Conservation (phyloP, 805 yeast species). For the Ogataea trehalophila region DNA sequence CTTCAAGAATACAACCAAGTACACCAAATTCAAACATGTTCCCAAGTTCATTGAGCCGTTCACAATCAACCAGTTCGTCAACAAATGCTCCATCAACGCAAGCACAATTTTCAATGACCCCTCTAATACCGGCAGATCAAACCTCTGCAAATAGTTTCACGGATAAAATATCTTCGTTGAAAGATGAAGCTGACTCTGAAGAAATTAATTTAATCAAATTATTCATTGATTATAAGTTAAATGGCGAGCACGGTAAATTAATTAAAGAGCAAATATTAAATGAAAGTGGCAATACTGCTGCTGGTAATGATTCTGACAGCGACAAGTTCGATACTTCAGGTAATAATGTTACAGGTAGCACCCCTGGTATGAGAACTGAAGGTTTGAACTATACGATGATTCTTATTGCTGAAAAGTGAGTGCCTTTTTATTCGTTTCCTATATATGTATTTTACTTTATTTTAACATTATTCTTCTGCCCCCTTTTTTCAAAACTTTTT, state of each 20-base stretch:
- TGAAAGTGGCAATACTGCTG: no score
- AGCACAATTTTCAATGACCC: not conserved
- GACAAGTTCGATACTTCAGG: not conserved
- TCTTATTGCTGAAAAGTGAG: constrained; percentile 21
- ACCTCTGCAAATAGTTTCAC: not conserved
- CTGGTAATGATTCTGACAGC: no score
- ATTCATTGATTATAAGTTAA: constrained; percentile 30
- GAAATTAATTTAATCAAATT: constrained; percentile 20
- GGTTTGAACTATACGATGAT: constrained; percentile 23
- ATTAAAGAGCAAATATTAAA: constrained; percentile 13
- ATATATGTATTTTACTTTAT: no score
- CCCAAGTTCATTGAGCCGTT: no score
- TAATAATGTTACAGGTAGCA: not conserved
- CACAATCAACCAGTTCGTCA: no score
- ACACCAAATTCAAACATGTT: no score
- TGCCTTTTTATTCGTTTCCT: no score
- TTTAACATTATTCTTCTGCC: no score
- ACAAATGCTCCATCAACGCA: no score
- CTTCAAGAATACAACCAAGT: no score
- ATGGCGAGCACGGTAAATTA: constrained; percentile 22
- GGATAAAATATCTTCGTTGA: not conserved
- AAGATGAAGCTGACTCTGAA: constrained; percentile 5
- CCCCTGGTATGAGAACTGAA: constrained; percentile 13
- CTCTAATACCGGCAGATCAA: not conserved
- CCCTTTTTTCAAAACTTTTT: no score